Evolutionary conservation across 345 rosid species (phyloP).

Genomic region (Bretschneidera sinensis): DNA sequence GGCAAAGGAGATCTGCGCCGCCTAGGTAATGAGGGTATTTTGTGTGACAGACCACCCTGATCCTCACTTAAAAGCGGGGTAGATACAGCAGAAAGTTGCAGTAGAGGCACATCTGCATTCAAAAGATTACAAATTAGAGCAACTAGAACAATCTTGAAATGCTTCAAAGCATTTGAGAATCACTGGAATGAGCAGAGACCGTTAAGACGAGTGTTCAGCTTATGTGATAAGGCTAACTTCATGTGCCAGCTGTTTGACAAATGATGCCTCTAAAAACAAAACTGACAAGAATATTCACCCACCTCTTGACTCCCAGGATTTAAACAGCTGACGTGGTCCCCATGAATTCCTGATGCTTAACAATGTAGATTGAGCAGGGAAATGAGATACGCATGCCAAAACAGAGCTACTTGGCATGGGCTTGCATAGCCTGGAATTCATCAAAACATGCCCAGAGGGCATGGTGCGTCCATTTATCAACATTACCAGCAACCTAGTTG

Average conservation of each 20-base stretch:
- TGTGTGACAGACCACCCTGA: conserved; percentile 28
- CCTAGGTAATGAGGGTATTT: conserved; percentile 35
- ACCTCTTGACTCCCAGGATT: conserved; percentile 34
- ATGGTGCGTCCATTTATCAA: conserved; percentile 46
- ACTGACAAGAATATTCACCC: conserved; percentile 15
- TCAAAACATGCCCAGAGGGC: conserved; percentile 27
- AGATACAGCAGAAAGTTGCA: conserved; percentile 49
- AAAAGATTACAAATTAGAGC: background rate
- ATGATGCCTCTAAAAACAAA: too few relatives aligned
- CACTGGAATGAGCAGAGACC: too few relatives aligned
- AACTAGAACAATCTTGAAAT: background rate
- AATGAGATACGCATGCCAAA: conserved; percentile 26
- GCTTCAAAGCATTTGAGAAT: too few relatives aligned
- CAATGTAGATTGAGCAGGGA: conserved; percentile 22
- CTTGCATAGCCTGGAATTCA: conserved; percentile 32
- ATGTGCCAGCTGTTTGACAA: too few relatives aligned
- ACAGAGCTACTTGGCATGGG: conserved; percentile 27
- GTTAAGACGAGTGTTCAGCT: background rate
- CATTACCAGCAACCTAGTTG: conserved; percentile 22
- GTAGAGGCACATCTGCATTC: conserved; percentile 32
- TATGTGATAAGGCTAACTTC: too few relatives aligned
- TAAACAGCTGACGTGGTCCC: conserved; percentile 28
- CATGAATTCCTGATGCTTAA: conserved; percentile 32
- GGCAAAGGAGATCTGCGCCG: conserved; percentile 23
- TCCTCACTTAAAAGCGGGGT: conserved; percentile 48